A percentile compares a stretch with the other conserved stretches of the same genome.
phyloP scores from a whole-genome alignment of 2,329 filamentous ascomycete species.

The Pseudocercospora macadamiae region DNA sequence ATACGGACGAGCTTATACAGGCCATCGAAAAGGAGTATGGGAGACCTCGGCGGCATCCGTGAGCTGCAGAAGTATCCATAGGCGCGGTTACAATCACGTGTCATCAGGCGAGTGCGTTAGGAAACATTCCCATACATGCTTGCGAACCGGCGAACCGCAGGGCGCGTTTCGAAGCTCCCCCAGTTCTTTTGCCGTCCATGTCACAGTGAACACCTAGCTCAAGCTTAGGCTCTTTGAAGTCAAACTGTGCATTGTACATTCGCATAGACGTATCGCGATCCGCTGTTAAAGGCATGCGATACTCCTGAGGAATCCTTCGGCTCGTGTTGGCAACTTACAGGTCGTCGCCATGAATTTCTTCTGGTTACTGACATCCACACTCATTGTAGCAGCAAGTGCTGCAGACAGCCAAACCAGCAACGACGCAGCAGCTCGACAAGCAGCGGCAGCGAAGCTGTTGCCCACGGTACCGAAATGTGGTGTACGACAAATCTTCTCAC shows the following conservation, averaged over 20 bases:
- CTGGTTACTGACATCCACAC: neutral
- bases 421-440: neutral
- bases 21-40: too few relatives aligned
- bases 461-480: neutral
- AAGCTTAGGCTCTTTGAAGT: neutral
- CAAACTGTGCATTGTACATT: neutral
- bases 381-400: neutral
- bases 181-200: neutral
- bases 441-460: slow-evolving; percentile 1
- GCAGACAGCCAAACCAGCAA: neutral
- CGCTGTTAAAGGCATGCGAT: neutral
- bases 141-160: slow-evolving; percentile 1
- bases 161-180: neutral
- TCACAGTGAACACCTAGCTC: neutral
- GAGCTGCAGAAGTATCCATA: too few relatives aligned
- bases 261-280: neutral
- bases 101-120: neutral
- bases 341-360: neutral
- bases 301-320: neutral
- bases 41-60: neutral
- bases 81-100: neutral
- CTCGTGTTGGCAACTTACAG: neutral
- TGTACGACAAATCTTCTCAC: neutral
- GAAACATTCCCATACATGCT: neutral
- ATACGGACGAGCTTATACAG: neutral